Percentiles rank a stretch among this genome's conserved stretches.
These are phyloP conservation scores for Pseudopithomyces maydicus DNA, from an alignment of 2,329 filamentous ascomycete genomes.

Conservation along the genomic window DNA sequence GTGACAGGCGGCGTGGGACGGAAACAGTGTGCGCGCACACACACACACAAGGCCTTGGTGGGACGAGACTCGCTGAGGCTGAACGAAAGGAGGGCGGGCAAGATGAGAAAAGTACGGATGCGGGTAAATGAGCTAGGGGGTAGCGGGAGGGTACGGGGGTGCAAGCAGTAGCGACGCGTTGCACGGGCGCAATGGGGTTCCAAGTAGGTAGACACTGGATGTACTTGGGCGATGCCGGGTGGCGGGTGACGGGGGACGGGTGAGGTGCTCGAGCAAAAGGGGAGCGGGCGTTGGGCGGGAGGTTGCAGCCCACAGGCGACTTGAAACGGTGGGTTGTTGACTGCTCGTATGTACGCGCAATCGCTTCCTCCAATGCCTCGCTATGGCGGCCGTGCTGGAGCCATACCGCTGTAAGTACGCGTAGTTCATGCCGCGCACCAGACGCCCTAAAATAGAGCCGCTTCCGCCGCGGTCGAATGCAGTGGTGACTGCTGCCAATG, in stretches of 20 bases:
- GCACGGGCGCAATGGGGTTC: slow-evolving; percentile 13
- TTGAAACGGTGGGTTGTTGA: slow-evolving; percentile 42
- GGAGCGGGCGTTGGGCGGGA: slow-evolving; percentile 11
- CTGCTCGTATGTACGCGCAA: slow-evolving; percentile 38
- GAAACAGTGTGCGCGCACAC: slow-evolving; percentile 28
- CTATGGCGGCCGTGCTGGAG: not conserved
- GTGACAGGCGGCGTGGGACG: slow-evolving; percentile 32
- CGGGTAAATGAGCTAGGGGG: slow-evolving; percentile 37
- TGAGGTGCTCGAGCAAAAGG: slow-evolving; percentile 11
- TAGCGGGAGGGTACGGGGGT: slow-evolving; percentile 29
- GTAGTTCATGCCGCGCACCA: slow-evolving; percentile 7
- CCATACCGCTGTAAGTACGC: slow-evolving; percentile 3
- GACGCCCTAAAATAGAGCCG: not conserved
- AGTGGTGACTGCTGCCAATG: not conserved
- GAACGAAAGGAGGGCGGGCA: slow-evolving; percentile 22
- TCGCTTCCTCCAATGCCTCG: slow-evolving; percentile 16
- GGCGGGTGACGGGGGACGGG: slow-evolving; percentile 23
- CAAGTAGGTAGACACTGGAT: not conserved
- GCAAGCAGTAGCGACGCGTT: slow-evolving; percentile 14
- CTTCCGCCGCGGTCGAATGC: not conserved
- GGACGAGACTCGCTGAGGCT: slow-evolving; percentile 9
- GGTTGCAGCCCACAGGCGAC: slow-evolving; percentile 16
- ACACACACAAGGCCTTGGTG: slow-evolving; percentile 20
- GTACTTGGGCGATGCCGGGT: too few species aligned
- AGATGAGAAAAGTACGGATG: slow-evolving; percentile 25